Base-by-base conservation (phyloP, 495 filamentous ascomycete genomes). In the Neurospora discreta region DNA sequence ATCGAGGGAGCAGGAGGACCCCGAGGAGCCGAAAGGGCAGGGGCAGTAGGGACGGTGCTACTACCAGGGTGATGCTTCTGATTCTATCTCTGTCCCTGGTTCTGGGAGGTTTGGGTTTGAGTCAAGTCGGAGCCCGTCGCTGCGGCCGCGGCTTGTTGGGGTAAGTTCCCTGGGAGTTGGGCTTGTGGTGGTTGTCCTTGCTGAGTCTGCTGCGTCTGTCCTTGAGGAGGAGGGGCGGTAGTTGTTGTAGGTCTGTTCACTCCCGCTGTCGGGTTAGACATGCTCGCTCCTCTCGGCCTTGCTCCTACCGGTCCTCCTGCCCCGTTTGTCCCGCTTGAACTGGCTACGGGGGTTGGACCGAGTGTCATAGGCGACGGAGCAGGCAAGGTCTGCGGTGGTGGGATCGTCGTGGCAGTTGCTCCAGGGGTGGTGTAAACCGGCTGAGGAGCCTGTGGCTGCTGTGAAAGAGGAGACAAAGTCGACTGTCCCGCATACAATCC, bases 201-300 rank as follows among this genome's bases (percentile, higher is more conserved):
- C 44, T 52, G 44, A 23, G 10, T 10, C 20, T 58, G 46, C 11
- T 58, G 46, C 30, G 23, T 58, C 3, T 6, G 20, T 26, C 46
- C 46, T 5, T 58, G 46, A 30, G 23, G 20, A 58, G 46, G 20
- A 30, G 46, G 20, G 16, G 23, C 46, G 30, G 46, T 58, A 26
- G 23, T 20, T 23, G 46, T 58, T 11, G 23, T 58, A 0, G 46
- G 23, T 1, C 46, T 58, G 46, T 5, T 58, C 1, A 58, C 20
- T 23, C 11, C 46, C 46, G 46, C 46, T 26, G 46, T 58, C 1
- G 46, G 46, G 11, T 58, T 58, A 5, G 20, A 58, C 23, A 78
- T 74, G 58, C 78, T 80, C 18, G 77, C 72, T 1, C 77, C 78
- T n/a, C 77, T 70, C 3, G 75, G 44, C 52, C 78, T 73, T 7